These are phyloP conservation scores for Colletotrichum musicola DNA, from an alignment of 2,329 filamentous ascomycete species.

Conservation along the genomic window DNA sequence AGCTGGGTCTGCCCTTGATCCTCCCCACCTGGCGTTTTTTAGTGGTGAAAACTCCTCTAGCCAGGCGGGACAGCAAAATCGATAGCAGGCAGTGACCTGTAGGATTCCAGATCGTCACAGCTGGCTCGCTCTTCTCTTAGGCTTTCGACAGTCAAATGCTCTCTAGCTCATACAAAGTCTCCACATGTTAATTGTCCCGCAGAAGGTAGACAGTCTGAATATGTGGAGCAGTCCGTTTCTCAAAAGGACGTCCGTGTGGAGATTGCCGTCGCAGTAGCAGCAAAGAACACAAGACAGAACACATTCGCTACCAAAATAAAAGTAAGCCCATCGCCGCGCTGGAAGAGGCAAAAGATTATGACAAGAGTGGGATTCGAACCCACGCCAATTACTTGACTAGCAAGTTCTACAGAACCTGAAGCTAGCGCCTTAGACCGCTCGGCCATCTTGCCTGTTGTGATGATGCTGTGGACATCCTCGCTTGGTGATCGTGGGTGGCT, in stretches of 20 bases:
- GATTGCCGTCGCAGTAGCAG: too few species aligned
- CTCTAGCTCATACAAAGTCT: too few species aligned
- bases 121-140: too few species aligned
- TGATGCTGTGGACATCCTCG: neutral
- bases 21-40: neutral
- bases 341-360: constrained; percentile 1
- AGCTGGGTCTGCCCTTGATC: constrained; percentile 8
- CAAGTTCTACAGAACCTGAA: constrained; percentile 19
- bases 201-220: too few species aligned
- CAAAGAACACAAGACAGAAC: neutral
- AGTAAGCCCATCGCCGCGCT: neutral
- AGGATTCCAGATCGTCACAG: too few species aligned
- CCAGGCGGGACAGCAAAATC: too few species aligned
- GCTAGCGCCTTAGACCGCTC: constrained; percentile 37
- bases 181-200: too few species aligned
- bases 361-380: constrained; percentile 37
- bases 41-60: too few species aligned
- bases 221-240: too few species aligned
- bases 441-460: constrained; percentile 28
- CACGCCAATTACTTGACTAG: constrained; percentile 35
- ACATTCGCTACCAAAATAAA: neutral
- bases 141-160: too few species aligned
- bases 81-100: too few species aligned
- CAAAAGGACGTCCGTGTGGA: too few species aligned
- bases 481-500: neutral